Percentiles rank a stretch among this genome's conserved stretches.
phyloP scores from a whole-genome alignment of 1,139 yeast species.

The Blastobotrys arbuscula region DNA sequence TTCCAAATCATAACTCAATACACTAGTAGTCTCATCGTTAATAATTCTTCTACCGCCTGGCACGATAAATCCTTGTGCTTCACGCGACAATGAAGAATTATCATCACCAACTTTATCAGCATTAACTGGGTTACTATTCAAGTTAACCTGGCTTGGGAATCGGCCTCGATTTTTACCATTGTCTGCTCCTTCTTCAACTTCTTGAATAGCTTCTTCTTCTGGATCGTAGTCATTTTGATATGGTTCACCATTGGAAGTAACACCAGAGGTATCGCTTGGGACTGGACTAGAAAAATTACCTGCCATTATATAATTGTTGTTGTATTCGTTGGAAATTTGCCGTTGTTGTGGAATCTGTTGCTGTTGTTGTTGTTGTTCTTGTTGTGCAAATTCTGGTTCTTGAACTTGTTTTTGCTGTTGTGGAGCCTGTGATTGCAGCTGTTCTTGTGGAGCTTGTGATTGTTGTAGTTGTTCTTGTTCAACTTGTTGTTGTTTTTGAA shows the following conservation, averaged over 20 bases:
- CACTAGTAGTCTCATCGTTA: slow-evolving; percentile 27
- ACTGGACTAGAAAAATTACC: slow-evolving; percentile 20
- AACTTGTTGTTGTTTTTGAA: not conserved
- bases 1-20: slow-evolving; percentile 34
- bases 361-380: not conserved
- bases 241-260: slow-evolving; percentile 31
- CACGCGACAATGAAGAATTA: slow-evolving; percentile 17
- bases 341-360: not conserved
- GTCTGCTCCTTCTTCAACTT: slow-evolving; percentile 9
- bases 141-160: slow-evolving; percentile 29
- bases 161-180: slow-evolving; percentile 22
- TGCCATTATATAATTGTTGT: not conserved
- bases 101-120: slow-evolving; percentile 19
- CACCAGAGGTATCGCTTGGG: slow-evolving; percentile 29
- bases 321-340: not conserved
- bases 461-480: not conserved
- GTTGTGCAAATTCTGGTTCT: not conserved
- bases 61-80: slow-evolving; percentile 19
- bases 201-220: not conserved
- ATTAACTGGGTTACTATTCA: slow-evolving; percentile 20
- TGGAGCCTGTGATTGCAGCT: not conserved
- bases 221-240: slow-evolving; percentile 15
- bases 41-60: slow-evolving; percentile 15
- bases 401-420: not conserved
- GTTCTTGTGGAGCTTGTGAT: not conserved